Base-by-base conservation (phyloP, 2,329 filamentous ascomycete species). In the Geosmithia morbida region DNA sequence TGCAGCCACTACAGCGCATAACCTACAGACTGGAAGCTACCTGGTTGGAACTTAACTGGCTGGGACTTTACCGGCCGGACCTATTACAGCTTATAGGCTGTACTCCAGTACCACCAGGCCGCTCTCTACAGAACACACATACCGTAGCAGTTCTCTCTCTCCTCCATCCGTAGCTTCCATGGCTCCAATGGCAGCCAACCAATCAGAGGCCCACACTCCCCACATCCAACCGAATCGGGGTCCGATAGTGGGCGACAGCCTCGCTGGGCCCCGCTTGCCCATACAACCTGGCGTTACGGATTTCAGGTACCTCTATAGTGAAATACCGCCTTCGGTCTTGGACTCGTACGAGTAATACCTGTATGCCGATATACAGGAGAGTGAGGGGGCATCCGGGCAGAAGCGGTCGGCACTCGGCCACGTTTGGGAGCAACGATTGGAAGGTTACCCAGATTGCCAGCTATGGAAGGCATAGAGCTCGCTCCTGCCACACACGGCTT, bases 221-320 rank as follows among this genome's bases (percentile, higher is more conserved):
- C 43, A n/a, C 43, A 16, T 44, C 19, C n/a, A 45, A 16, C 43
- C n/a, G 43, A 18, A 18, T 30, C 26, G 37, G 29, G 29, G 44
- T 19, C 33, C 14, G 44, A 45, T 33, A 41, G 44, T 41, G 44
- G 44, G 30, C 18, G 37, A 41, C 44, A 46, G 44, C 44, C 44
- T 46, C 44, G 44, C 30, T 41, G 37, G 37, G 17, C 13, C 19
- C 19, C 40, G 41, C 41, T 16, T 43, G 19, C 41, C 41, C 41
- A 8, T 8, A 26, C 41, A 42, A 42, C 41, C 17, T 42, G 41
- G 41, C n/a, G 41, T 4, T 26, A 26, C 22, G 22, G 22, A 7
- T 11, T 37, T 37, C 33, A 37, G 41, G 41, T 43, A 43, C 41
- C 41, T 20, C 18, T 18, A 43, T 26, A 26, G 8, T 26, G 22